Evolutionary conservation across 441 rosid species (phyloP).

Genomic region (Euphorbia celastroides): DNA sequence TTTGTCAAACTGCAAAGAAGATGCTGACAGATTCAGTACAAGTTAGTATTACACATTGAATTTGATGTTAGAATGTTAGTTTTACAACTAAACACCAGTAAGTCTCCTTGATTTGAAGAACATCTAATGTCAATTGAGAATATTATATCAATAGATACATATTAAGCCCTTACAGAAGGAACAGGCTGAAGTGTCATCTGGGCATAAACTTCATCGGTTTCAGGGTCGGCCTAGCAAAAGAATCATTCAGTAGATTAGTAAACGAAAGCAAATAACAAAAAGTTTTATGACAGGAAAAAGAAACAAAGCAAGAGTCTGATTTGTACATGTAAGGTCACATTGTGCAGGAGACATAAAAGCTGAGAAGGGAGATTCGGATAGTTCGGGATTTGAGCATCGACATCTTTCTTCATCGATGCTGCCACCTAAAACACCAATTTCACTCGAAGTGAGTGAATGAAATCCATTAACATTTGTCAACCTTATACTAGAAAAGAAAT

Average conservation of each 20-base stretch:
- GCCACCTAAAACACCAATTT: constrained; percentile 57
- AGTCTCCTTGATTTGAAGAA: constrained; percentile 14
- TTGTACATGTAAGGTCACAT: constrained; percentile 75
- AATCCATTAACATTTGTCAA: background rate
- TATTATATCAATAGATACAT: constrained; percentile 7
- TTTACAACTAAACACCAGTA: constrained; percentile 1
- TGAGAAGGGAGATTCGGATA: constrained; percentile 88
- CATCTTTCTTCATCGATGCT: constrained; percentile 83
- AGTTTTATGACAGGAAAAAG: background rate
- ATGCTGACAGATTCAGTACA: constrained; percentile 24
- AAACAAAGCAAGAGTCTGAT: constrained; percentile 5
- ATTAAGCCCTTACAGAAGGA: constrained; percentile 43
- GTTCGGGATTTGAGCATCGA: constrained; percentile 67
- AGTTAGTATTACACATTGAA: constrained; percentile 17
- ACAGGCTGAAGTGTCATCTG: constrained; percentile 98
- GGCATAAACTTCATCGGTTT: constrained; percentile 94
- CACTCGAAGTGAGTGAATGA: constrained; percentile 6
- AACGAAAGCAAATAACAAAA: background rate
- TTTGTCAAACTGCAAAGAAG: constrained; percentile 66
- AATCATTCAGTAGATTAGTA: constrained; percentile 1
- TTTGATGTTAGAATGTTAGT: no score
- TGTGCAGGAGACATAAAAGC: constrained; percentile 78
- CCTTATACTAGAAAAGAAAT: background rate
- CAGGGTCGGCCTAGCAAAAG: constrained; percentile 74
- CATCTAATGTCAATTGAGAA: constrained; percentile 12